These are phyloP conservation scores for Hirschioporus abietinus DNA, from an alignment of 768 basidiomycete species.

Conservation along the genomic window DNA sequence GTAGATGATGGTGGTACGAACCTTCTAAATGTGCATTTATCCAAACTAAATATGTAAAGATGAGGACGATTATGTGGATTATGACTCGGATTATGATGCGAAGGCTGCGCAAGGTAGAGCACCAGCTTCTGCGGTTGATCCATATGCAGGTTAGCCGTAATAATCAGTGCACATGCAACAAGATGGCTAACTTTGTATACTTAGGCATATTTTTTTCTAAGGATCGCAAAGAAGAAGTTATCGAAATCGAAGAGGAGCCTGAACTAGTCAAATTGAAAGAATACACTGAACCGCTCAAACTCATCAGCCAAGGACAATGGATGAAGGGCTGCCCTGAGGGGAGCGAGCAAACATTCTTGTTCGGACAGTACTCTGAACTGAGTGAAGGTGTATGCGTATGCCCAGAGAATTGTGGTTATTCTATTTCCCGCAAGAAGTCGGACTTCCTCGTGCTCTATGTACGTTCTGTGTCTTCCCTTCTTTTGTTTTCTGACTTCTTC, in stretches of 20 bases:
- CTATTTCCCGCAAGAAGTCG: constrained; percentile 54
- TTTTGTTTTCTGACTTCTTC: constrained; percentile 13
- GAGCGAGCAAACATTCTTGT: constrained; percentile 84
- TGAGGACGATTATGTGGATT: constrained; percentile 66
- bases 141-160: constrained; percentile 66
- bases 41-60: background rate
- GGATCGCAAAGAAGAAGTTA: constrained; percentile 85
- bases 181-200: constrained; percentile 10
- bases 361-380: constrained; percentile 75
- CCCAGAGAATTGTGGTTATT: constrained; percentile 68
- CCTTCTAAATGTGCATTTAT: constrained; percentile 1
- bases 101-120: constrained; percentile 34
- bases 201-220: constrained; percentile 93
- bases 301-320: constrained; percentile 90
- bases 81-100: constrained; percentile 73
- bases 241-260: constrained; percentile 82
- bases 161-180: background rate
- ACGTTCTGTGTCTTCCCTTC: constrained; percentile 27
- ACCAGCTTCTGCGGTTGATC: constrained; percentile 61
- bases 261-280: constrained; percentile 37
- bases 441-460: constrained; percentile 86
- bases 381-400: constrained; percentile 60
- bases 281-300: constrained; percentile 38
- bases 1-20: constrained; percentile 40
- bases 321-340: constrained; percentile 97